Conservation (phyloP, 1,284 basidiomycete species). For the Somion occarium region DNA sequence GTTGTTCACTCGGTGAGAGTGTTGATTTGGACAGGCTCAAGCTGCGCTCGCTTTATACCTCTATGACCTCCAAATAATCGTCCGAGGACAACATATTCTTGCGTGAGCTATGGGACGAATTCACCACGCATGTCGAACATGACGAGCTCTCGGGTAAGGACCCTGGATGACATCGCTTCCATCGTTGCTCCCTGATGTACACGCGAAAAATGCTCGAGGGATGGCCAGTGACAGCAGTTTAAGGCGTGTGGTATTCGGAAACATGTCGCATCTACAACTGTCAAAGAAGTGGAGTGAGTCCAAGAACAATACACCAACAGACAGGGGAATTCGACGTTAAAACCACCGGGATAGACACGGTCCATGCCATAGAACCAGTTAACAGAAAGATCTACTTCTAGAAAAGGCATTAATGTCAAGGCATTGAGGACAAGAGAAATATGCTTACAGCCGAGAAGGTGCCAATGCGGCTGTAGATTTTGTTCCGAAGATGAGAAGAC, state of each 20-base stretch:
- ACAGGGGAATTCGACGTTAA: not conserved
- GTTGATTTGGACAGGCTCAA: not conserved
- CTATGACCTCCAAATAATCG: not conserved
- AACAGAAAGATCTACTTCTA: not conserved
- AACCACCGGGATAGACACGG: not conserved
- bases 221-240: too few relatives aligned
- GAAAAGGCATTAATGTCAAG: not conserved
- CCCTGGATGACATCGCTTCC: not conserved
- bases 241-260: too few relatives aligned
- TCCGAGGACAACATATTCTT: not conserved
- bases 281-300: not conserved
- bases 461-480: not conserved
- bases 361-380: not conserved
- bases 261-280: too few relatives aligned
- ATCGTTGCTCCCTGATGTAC: not conserved
- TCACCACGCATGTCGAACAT: not conserved
- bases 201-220: not conserved
- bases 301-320: not conserved
- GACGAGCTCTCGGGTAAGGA: not conserved
- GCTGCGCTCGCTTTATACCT: not conserved
- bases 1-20: constrained; percentile 8
- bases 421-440: not conserved
- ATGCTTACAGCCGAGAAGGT: not conserved
- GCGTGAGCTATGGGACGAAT: not conserved
- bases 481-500: not conserved